A percentile compares a stretch with the other conserved stretches of the same genome.
phyloP scores from a whole-genome alignment of 257 asterid genomes.

The Echites panduratus region DNA sequence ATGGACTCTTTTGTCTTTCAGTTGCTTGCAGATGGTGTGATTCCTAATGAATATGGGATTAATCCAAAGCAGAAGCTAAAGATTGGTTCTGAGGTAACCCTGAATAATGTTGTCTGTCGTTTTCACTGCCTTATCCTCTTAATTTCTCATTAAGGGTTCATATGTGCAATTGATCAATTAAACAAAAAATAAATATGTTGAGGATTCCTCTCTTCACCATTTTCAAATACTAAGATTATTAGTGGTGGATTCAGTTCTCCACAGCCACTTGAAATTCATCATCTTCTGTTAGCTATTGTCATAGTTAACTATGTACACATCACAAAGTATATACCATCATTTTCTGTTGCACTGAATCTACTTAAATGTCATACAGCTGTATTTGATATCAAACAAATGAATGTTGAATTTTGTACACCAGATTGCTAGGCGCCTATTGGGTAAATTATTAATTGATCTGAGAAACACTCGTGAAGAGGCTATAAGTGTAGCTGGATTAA shows the following conservation, averaged over 20 bases:
- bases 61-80: conserved; percentile 79
- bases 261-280: background rate
- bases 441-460: conserved; percentile 78
- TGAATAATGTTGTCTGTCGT: background rate
- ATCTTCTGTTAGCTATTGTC: background rate
- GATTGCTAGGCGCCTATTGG: conserved; percentile 94
- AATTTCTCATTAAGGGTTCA: background rate
- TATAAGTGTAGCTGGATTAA: conserved; percentile 73
- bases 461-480: conserved; percentile 93
- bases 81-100: conserved; percentile 86
- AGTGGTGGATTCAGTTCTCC: background rate
- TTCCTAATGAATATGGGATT: conserved; percentile 94
- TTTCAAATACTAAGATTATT: background rate
- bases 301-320: background rate
- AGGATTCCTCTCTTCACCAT: background rate
- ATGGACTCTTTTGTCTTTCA: conserved; percentile 29
- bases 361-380: background rate
- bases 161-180: background rate
- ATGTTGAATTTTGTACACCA: conserved; percentile 19
- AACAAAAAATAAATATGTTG: background rate
- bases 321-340: background rate
- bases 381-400: background rate
- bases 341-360: background rate
- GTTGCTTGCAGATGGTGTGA: conserved; percentile 96
- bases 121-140: background rate